Percentiles rank a stretch among this genome's conserved stretches.
phyloP scores from a whole-genome alignment of 2,329 filamentous ascomycete species.

The Alternaria triticina region DNA sequence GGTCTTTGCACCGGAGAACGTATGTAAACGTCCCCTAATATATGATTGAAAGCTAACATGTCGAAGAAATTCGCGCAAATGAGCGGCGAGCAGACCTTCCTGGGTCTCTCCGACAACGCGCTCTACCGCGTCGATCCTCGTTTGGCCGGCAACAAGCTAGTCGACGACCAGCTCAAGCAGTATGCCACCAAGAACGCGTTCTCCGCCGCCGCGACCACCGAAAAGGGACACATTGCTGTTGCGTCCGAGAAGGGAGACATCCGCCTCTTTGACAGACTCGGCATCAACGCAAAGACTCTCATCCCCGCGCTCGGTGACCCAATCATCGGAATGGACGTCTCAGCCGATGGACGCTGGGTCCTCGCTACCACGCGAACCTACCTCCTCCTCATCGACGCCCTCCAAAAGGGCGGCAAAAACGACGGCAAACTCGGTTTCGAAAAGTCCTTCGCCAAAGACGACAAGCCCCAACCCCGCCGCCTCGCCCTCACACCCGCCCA shows the following conservation, averaged over 20 bases:
- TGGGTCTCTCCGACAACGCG: slow-evolving; percentile 91
- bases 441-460: slow-evolving; percentile 87
- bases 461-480: slow-evolving; percentile 90
- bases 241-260: slow-evolving; percentile 98
- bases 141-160: slow-evolving; percentile 86
- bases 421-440: slow-evolving; percentile 98
- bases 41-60: slow-evolving; percentile 29
- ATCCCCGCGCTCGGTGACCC: slow-evolving; percentile 94
- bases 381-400: slow-evolving; percentile 86
- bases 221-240: slow-evolving; percentile 95
- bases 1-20: slow-evolving; percentile 88
- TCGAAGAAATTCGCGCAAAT: slow-evolving; percentile 90
- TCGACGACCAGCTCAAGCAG: slow-evolving; percentile 91
- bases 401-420: slow-evolving; percentile 93
- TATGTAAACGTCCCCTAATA: slow-evolving; percentile 43
- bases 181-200: slow-evolving; percentile 98
- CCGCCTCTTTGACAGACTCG: slow-evolving; percentile 92
- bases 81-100: slow-evolving; percentile 92
- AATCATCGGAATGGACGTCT: slow-evolving; percentile 93
- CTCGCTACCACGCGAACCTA: slow-evolving; percentile 94
- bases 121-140: slow-evolving; percentile 94
- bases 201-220: slow-evolving; percentile 89
- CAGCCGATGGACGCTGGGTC: slow-evolving; percentile 94
- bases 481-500: slow-evolving; percentile 88
- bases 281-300: slow-evolving; percentile 96